Percentiles rank a stretch among this genome's conserved stretches.
Conservation (phyloP, 129 eudicot species). For the sunflower (Helianthus annuus) region HanXRQr2.0-SUNRISE NC_035434.2:174568137-174568636, state of each 20-base stretch:
- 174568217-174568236: conserved; percentile 75
- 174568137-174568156: conserved; percentile 88
- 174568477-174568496: conserved; percentile 4
- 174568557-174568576: conserved; percentile 12
- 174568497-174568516: background rate
- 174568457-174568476: background rate
- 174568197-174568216: conserved; percentile 65
- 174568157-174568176: conserved; percentile 94
- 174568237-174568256: conserved; percentile 59
- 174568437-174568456: conserved; percentile 12
- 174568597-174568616: conserved; percentile 41
- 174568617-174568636: conserved; percentile 40
- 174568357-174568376: background rate
- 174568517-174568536: too few species aligned
- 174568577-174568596: conserved; percentile 94
- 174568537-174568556: too few species aligned
- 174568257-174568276: conserved; percentile 15
- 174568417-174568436: background rate
- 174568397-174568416: background rate
- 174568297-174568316: conserved; percentile 2
- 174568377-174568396: background rate
- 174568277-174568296: conserved; percentile 4
- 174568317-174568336: conserved; percentile 8
- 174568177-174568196: conserved; percentile 69
- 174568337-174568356: conserved; percentile 1